These are phyloP conservation scores for Cenchrus fungigraminus DNA, from an alignment of 176 grass and related monocot species.

Conservation along the genomic window DNA sequence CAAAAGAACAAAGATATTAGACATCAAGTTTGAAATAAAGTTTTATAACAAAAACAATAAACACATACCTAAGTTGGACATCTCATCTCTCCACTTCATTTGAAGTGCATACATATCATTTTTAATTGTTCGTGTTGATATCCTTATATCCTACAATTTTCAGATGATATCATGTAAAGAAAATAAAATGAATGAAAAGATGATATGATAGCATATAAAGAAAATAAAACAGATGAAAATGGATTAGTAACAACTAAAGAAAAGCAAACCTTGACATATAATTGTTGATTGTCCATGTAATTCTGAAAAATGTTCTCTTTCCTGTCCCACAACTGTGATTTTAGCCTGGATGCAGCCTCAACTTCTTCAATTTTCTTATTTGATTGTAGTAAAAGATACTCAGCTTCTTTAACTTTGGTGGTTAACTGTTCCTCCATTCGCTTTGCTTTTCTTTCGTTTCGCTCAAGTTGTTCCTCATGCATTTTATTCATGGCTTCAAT, in stretches of 20 bases:
- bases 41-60: constrained; percentile 33
- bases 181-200: constrained; percentile 1
- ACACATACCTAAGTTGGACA: constrained; percentile 70
- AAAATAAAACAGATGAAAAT: constrained; percentile 22
- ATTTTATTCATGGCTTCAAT: constrained; percentile 63
- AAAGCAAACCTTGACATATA: constrained; percentile 60
- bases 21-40: neutral
- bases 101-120: constrained; percentile 61
- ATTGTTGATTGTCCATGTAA: constrained; percentile 59
- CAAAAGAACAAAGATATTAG: neutral
- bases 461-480: constrained; percentile 50
- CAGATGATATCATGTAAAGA: constrained; percentile 5
- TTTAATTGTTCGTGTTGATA: constrained; percentile 61
- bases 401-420: constrained; percentile 64
- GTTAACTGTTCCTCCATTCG: constrained; percentile 61
- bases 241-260: constrained; percentile 3
- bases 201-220: constrained; percentile 4
- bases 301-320: constrained; percentile 71
- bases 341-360: constrained; percentile 52
- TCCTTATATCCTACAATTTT: constrained; percentile 62
- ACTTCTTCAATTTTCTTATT: constrained; percentile 74
- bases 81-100: constrained; percentile 78
- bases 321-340: constrained; percentile 69
- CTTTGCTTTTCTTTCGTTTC: constrained; percentile 56
- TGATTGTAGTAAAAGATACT: constrained; percentile 66